phyloP scores from a whole-genome alignment of 768 basidiomycete species.

The Lentinula edodes region DNA sequence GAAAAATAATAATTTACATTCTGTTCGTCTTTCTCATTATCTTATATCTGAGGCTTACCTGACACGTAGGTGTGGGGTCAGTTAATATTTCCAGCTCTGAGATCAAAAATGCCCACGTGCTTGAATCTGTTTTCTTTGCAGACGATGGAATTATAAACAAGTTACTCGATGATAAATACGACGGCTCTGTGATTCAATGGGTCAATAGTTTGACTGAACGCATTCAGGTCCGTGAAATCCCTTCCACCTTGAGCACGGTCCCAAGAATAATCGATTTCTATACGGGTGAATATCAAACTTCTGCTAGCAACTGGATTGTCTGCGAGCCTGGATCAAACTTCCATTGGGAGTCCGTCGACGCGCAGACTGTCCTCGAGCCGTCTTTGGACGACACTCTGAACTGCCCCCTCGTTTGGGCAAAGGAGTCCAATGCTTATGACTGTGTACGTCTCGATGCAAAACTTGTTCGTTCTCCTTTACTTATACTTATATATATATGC shows the following conservation, averaged over 20 bases:
- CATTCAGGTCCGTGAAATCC: not conserved
- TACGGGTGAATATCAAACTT: not conserved
- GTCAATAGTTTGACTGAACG: not conserved
- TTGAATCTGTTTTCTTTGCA: not conserved
- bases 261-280: not conserved
- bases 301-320: not conserved
- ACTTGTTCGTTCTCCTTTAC: not conserved
- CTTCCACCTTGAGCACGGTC: too few relatives aligned
- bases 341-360: not conserved
- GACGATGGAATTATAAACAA: not conserved
- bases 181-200: not conserved
- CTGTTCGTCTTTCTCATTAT: not conserved
- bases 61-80: not conserved
- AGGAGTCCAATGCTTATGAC: conserved; percentile 38
- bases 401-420: conserved; percentile 44
- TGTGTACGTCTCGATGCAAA: conserved; percentile 16
- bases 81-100: too few relatives aligned
- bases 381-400: not conserved
- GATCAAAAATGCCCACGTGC: too few relatives aligned
- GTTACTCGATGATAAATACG: not conserved
- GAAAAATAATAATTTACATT: conserved; percentile 16
- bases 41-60: not conserved
- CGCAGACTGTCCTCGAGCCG: not conserved
- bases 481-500: not conserved
- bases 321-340: not conserved